Evolutionary conservation across 768 basidiomycete species (phyloP).

Genomic region (Sarcomyxa edulis): DNA sequence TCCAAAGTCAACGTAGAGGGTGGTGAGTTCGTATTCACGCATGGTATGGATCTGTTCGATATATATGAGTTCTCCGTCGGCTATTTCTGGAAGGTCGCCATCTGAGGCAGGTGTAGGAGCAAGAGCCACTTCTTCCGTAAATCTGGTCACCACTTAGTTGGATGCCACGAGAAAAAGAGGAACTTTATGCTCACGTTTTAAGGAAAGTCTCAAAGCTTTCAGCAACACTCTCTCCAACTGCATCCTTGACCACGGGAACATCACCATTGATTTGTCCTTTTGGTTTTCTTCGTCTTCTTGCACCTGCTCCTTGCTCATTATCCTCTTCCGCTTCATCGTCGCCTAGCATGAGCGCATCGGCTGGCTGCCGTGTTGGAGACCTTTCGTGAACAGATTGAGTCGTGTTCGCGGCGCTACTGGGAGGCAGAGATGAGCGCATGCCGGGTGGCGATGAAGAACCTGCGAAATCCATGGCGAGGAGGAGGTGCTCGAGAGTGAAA

Average conservation of each 20-base stretch:
- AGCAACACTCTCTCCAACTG: slow-evolving; percentile 92
- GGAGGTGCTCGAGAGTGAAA: slow-evolving; percentile 8
- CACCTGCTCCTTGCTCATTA: slow-evolving; percentile 28
- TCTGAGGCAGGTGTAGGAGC: slow-evolving; percentile 79
- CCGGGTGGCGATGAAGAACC: slow-evolving; percentile 54
- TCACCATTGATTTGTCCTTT: slow-evolving; percentile 53
- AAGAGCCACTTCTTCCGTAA: slow-evolving; percentile 74
- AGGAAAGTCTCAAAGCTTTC: slow-evolving; percentile 91
- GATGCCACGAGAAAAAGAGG: slow-evolving; percentile 2
- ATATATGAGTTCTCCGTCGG: slow-evolving; percentile 70
- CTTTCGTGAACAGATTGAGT: slow-evolving; percentile 24
- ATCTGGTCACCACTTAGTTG: slow-evolving; percentile 42
- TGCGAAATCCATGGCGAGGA: slow-evolving; percentile 51
- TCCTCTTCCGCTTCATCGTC: slow-evolving; percentile 49
- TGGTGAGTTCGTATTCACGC: slow-evolving; percentile 91
- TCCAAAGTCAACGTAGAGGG: slow-evolving; percentile 93
- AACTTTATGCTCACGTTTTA: slow-evolving; percentile 61
- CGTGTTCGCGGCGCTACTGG: slow-evolving; percentile 41
- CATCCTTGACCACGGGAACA: slow-evolving; percentile 85
- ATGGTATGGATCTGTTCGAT: slow-evolving; percentile 92
- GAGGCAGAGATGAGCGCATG: slow-evolving; percentile 45
- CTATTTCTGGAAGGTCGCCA: slow-evolving; percentile 48
- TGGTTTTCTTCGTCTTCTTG: slow-evolving; percentile 39
- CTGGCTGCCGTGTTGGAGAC: slow-evolving; percentile 35
- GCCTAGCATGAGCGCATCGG: slow-evolving; percentile 51